Evolutionary conservation across 306 rosid genomes (phyloP).

Genomic region (Trifolium fragiferum): DNA sequence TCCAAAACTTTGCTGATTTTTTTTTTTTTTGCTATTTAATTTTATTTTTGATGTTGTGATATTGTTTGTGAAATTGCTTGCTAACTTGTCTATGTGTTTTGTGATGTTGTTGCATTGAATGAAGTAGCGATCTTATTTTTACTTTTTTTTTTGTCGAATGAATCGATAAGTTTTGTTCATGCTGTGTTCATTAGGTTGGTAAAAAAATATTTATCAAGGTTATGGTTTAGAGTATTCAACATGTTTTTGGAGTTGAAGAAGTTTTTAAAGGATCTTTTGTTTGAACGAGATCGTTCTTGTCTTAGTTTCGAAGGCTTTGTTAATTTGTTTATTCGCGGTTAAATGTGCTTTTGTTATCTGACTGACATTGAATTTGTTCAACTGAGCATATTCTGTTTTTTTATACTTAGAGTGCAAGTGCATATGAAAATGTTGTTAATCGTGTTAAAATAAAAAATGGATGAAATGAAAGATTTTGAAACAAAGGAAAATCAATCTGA

Average conservation of each 20-base stretch:
- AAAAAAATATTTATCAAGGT: slow-evolving; percentile 12
- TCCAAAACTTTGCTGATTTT: slow-evolving; percentile 18
- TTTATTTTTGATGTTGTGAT: slow-evolving; percentile 24
- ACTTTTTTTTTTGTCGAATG: not conserved
- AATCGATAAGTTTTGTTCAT: not conserved
- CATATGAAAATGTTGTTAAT: slow-evolving; percentile 13
- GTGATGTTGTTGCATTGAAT: slow-evolving; percentile 33
- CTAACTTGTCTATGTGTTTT: not conserved
- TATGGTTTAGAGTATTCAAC: slow-evolving; percentile 23
- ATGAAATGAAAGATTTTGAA: slow-evolving; percentile 23
- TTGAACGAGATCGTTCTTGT: slow-evolving; percentile 19
- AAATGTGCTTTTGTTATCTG: slow-evolving; percentile 36
- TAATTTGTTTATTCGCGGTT: slow-evolving; percentile 38
- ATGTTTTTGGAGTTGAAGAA: slow-evolving; percentile 16
- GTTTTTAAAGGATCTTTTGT: slow-evolving; percentile 26
- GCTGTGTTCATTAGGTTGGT: slow-evolving; percentile 20
- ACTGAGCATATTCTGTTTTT: slow-evolving; percentile 27
- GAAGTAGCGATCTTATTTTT: slow-evolving; percentile 25
- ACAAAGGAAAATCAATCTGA: slow-evolving; percentile 34
- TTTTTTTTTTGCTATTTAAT: not conserved
- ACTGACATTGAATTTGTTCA: slow-evolving; percentile 28
- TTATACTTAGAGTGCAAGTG: slow-evolving; percentile 24
- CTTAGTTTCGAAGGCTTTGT: slow-evolving; percentile 8
- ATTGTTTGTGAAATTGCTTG: slow-evolving; percentile 23
- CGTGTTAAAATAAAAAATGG: not conserved